Percentiles rank a stretch among this genome's conserved stretches.
Evolutionary conservation across 495 filamentous ascomycete genomes (phyloP).

Genomic region (Podospora appendiculata): DNA sequence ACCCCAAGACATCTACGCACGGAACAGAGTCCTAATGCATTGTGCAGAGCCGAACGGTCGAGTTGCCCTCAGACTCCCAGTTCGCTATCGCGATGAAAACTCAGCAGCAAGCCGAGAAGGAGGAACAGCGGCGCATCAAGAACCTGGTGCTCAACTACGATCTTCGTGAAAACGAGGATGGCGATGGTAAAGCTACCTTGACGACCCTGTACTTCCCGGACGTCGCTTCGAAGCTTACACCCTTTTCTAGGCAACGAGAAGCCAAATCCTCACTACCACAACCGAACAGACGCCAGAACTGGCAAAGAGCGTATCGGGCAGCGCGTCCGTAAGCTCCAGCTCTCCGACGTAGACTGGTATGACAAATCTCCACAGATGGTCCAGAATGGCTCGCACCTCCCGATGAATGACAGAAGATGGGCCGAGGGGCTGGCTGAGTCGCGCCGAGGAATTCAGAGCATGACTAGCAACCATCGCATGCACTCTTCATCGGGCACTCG

Average conservation of each 20-base stretch:
- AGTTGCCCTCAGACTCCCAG: constrained; percentile 86
- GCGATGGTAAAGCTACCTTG: constrained; percentile 56
- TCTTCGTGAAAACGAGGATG: constrained; percentile 67
- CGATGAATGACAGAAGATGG: constrained; percentile 1
- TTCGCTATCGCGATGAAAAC: constrained; percentile 94
- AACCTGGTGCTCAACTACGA: constrained; percentile 95
- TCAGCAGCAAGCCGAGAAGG: constrained; percentile 88
- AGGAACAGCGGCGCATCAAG: constrained; percentile 97
- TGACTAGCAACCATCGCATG: constrained; percentile 1
- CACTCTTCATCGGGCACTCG: neutral
- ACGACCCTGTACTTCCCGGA: constrained; percentile 5
- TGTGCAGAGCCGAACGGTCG: constrained; percentile 79
- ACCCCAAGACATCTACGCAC: neutral
- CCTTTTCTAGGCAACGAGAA: constrained; percentile 41
- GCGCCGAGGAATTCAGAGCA: neutral
- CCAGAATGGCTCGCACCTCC: neutral
- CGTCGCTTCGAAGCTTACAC: constrained; percentile 17
- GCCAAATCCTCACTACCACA: constrained; percentile 33
- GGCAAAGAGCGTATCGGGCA: constrained; percentile 67
- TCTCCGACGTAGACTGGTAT: constrained; percentile 98
- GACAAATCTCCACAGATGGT: constrained; percentile 15
- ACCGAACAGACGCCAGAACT: constrained; percentile 55
- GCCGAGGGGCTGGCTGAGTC: neutral
- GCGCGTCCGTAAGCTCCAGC: constrained; percentile 81
- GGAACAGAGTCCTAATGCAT: neutral